Base-by-base conservation (phyloP, 2,329 filamentous ascomycete species). In the Aspergillus caelatus region DNA sequence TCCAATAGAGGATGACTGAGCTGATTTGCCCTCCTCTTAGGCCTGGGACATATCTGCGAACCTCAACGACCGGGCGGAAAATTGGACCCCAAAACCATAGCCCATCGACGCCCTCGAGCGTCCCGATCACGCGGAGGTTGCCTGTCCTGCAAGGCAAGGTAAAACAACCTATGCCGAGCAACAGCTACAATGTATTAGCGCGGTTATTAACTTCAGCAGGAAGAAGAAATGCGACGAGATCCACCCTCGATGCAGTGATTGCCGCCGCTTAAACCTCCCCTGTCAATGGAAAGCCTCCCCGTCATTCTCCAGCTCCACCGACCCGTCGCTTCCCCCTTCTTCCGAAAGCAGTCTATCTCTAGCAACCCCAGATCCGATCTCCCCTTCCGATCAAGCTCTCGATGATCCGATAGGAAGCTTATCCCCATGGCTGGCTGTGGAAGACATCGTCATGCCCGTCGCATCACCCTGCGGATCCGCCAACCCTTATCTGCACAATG, bases 151-250 rank as follows among this genome's bases (percentile, higher is more conserved):
- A 73, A 73, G 64, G 57, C 66, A 36, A 68, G 68, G 68, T 71
- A 65, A 48, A 10, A 4, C 11, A 36, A 30, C 14, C 60, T 3
- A 28, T 10, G 14, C 45, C 6, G 28, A 26, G 6, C 11, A 23
- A 46, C 11, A 46, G 21, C 10, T 23, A 28, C 14, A 7, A 3
- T 9, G 11, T 7, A 48, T 48, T 48, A 48, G 45, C 45, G 45
- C 45, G 45, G 45, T 26, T 28, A 48, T 48, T 48, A 28, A 48
- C 45, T 48, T 26, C 23, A 26, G 45, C 26, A 71, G 70, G 36
- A 72, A 72, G 61, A 72, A 71, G 59, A 71, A 70, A 39, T 71
- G 70, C 39, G 70, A 72, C 30, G 70, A 72, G 54, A 58, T 52
- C 21, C 62, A 61, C 16, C 72, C 72, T 3, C 65, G 66, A 58